phyloP scores from a whole-genome alignment of 352 stramenopile species.

The Pythium folliculosum region DNA sequence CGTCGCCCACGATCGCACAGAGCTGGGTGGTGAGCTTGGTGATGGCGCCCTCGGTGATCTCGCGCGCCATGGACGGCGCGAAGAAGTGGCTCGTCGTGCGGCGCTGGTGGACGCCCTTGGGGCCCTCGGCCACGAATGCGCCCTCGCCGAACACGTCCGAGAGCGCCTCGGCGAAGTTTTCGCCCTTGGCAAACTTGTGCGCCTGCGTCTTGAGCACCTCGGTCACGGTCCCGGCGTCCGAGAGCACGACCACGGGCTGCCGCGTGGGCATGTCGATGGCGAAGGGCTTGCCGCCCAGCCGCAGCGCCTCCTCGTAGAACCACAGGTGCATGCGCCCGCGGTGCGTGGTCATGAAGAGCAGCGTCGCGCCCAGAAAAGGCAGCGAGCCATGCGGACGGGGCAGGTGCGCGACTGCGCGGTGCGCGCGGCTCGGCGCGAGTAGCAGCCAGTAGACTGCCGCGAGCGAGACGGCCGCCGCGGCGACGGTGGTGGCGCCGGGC shows the following conservation, averaged over 20 bases:
- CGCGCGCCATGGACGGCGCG: constrained; percentile 47
- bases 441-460: constrained; percentile 6
- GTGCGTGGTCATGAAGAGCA: constrained; percentile 53
- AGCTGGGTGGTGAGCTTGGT: constrained; percentile 1
- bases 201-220: constrained; percentile 61
- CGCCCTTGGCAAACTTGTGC: constrained; percentile 70
- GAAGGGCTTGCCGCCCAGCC: constrained; percentile 41
- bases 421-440: constrained; percentile 2
- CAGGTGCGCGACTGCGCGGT: constrained; percentile 30
- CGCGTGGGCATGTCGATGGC: constrained; percentile 38
- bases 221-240: constrained; percentile 33
- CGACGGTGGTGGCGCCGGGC: no score
- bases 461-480: not conserved
- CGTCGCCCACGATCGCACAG: constrained; percentile 33
- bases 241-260: constrained; percentile 41
- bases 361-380: constrained; percentile 48
- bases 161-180: constrained; percentile 29
- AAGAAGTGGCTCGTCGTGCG: constrained; percentile 89
- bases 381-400: constrained; percentile 40
- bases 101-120: constrained; percentile 64
- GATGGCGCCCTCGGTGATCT: constrained; percentile 11
- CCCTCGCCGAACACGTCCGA: constrained; percentile 67
- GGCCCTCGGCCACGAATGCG: constrained; percentile 66
- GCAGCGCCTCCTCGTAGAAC: constrained; percentile 44
- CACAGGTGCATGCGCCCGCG: constrained; percentile 49